A percentile compares a stretch with the other conserved stretches of the same genome.
phyloP scores from a whole-genome alignment of 306 rosid species.

The Quercus gilva region DNA sequence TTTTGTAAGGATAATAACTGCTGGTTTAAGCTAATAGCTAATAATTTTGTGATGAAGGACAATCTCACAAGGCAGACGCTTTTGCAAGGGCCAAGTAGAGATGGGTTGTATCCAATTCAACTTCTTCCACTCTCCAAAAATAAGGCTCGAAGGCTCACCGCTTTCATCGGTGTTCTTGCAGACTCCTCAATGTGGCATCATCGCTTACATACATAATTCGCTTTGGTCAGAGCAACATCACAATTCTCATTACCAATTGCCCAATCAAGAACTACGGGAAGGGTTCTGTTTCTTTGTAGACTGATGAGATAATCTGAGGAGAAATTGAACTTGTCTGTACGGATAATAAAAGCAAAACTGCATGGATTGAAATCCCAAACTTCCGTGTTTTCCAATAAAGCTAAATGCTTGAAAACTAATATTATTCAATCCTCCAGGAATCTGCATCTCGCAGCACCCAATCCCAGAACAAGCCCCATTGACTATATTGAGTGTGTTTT shows the following conservation, averaged over 20 bases:
- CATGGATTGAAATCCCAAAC: slow-evolving; percentile 15
- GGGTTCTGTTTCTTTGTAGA: too few species aligned
- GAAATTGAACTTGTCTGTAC: too few species aligned
- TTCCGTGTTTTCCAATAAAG: neutral
- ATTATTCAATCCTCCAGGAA: neutral
- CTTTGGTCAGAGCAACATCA: too few species aligned
- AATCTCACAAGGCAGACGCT: neutral
- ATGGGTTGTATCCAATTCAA: neutral
- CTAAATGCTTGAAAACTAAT: neutral
- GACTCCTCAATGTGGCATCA: neutral
- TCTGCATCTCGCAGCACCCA: slow-evolving; percentile 9
- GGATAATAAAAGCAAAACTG: slow-evolving; percentile 13
- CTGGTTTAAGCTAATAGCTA: neutral
- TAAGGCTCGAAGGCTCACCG: neutral
- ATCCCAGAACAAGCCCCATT: neutral
- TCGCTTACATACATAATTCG: neutral
- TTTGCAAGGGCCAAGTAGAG: neutral
- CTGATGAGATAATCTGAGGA: too few species aligned
- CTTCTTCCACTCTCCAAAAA: neutral
- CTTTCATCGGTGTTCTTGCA: neutral
- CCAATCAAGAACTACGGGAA: neutral
- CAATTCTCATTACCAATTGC: slow-evolving; percentile 2
- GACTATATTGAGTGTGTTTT: neutral
- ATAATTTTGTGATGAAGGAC: neutral
- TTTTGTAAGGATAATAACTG: neutral